These are phyloP conservation scores for Gossypium ekmanianum DNA, from an alignment of 345 rosid genomes.

Conservation along the genomic window DNA sequence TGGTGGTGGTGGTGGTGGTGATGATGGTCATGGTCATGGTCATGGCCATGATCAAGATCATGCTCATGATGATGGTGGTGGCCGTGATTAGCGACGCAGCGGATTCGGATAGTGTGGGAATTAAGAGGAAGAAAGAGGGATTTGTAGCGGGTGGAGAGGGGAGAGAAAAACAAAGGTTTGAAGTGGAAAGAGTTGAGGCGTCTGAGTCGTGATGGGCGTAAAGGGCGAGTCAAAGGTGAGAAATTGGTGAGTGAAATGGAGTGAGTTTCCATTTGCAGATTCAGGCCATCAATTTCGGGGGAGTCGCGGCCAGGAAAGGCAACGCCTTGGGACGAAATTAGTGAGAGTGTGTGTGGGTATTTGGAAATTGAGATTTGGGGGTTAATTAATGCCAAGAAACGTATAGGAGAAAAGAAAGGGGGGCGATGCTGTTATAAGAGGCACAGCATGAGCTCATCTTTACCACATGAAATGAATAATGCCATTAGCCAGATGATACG, in stretches of 20 bases:
- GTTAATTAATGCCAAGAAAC: background rate
- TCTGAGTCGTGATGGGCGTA: slow-evolving; percentile 21
- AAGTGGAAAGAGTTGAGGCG: slow-evolving; percentile 36
- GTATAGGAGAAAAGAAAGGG: background rate
- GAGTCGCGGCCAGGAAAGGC: background rate
- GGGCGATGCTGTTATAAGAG: background rate
- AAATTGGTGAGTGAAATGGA: slow-evolving; percentile 33
- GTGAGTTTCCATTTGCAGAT: slow-evolving; percentile 46
- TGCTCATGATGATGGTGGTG: slow-evolving; percentile 8
- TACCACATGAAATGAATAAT: background rate
- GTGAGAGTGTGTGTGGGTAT: background rate
- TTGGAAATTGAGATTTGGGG: background rate
- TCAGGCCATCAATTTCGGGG: slow-evolving; percentile 8
- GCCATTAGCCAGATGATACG: background rate
- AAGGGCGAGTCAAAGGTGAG: slow-evolving; percentile 33
- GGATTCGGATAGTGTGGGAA: slow-evolving; percentile 24
- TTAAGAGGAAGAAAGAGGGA: slow-evolving; percentile 17
- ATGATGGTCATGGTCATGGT: background rate
- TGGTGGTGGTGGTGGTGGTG: slow-evolving; percentile 39
- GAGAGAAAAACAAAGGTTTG: slow-evolving; percentile 20
- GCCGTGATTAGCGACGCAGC: slow-evolving; percentile 19
- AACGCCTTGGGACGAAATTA: background rate
- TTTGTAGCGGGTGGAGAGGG: slow-evolving; percentile 27
- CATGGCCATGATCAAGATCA: slow-evolving; percentile 14
- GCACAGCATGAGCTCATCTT: background rate